Conservation (phyloP, 805 yeast species). For the Cyberlindnera subsufficiens region DNA sequence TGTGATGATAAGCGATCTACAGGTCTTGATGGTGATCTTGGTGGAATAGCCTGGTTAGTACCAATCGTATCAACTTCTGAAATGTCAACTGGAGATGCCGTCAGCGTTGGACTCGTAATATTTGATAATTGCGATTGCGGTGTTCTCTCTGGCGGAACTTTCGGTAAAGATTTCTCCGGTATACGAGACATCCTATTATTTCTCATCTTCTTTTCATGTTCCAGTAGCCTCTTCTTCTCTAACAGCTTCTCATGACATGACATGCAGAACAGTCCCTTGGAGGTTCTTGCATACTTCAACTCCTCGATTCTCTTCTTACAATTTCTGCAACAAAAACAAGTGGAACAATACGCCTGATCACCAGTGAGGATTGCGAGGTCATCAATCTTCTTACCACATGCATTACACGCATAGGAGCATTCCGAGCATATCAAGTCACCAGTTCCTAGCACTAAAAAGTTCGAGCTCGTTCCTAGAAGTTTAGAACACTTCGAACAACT, state of each 20-base stretch:
- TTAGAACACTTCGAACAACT: conserved; percentile 79
- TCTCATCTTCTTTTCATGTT: conserved; percentile 26
- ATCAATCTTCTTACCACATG: conserved; percentile 81
- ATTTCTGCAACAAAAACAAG: conserved; percentile 84
- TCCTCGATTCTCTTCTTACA: conserved; percentile 85
- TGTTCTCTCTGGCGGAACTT: conserved; percentile 12
- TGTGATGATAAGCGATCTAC: not conserved
- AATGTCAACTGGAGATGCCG: conserved; percentile 10
- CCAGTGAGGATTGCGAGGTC: conserved; percentile 94
- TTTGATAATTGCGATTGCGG: conserved; percentile 1
- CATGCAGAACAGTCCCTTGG: conserved; percentile 91
- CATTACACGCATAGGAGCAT: conserved; percentile 86
- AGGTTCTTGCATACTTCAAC: conserved; percentile 84
- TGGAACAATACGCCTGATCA: conserved; percentile 89
- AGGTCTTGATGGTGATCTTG: conserved; percentile 21
- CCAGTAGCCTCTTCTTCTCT: conserved; percentile 67
- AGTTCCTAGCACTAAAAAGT: conserved; percentile 86
- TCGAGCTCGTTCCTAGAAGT: conserved; percentile 78
- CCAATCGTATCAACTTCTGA: too few relatives aligned
- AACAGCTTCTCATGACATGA: conserved; percentile 80
- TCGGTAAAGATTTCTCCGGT: conserved; percentile 18
- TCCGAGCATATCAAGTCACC: conserved; percentile 86
- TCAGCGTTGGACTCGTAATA: not conserved
- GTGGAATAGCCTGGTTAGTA: conserved; percentile 8
- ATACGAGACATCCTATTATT: conserved; percentile 3